Base-by-base conservation (phyloP, 2,329 filamentous ascomycete genomes). In the Xylogone sp. region DNA sequence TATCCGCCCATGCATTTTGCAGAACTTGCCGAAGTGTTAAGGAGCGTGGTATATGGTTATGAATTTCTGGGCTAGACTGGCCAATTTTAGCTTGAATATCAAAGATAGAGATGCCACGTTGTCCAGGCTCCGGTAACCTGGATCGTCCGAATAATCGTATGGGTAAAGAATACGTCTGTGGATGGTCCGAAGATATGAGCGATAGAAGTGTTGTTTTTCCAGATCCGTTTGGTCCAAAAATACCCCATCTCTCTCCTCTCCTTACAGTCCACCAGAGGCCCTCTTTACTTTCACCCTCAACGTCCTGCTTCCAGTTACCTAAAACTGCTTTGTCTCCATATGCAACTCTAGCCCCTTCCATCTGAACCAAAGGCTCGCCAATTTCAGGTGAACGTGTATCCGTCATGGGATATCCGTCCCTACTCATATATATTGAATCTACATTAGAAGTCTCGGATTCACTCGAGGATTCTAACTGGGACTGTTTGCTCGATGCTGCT, bases 151-250 rank as follows among this genome's bases (percentile, higher is more conserved):
- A 97, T 13, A 97, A 77, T 59, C 82, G 86, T 54, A 99, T 86
- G 0, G 93, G 92, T 21, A 92, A 81, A 0, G 89, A 90, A 68
- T 97, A 99, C 0, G 92, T 85, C 68, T 97, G 93, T 0, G 94
- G 94, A 62, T 99, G 94, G 64, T 99, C 94, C 1, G 93, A 97
- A 53, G 90, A 95, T 53, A 99, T 88, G 5, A 99, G 78, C 4
- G 91, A 94, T 22, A 97, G 81, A 39, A 99, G 79, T 0, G 94
- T 99, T 0, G 94, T 99, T 74, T 99, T 99, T 18, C 94, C 94
- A 1, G 90, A 96, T 12, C 88, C 94, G 61, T 99, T 97, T 27
- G 92, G 87, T 0, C 94, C 94, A 64, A 99, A 94, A 18, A 97
- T 81, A 2, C 89, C 93, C 88, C 91, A 96, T 56, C 92, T 83